Base-by-base conservation (phyloP, 768 basidiomycete species). In the Basidioascus undulatus region DNA sequence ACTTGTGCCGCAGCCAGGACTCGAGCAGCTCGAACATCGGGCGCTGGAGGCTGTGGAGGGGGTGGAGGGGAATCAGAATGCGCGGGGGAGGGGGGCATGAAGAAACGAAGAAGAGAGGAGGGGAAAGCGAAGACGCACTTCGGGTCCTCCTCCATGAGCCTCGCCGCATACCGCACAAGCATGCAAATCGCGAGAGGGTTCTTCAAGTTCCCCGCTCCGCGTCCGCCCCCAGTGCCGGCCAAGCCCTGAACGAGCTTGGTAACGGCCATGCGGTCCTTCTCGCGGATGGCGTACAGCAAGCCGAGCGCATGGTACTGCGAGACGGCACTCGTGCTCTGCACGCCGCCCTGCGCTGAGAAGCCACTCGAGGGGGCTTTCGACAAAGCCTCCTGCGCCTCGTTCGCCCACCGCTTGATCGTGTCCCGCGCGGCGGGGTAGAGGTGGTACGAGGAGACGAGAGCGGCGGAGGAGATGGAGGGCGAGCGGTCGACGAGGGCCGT, bases 241-340 rank as follows among this genome's bases (percentile, higher is more conserved):
- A 94, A 69, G 56, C 96, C 89, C 58, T 96, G 89, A 38, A 98
- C 87, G 84, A 94, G 89, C 63, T 96, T 98, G 23, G 84, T 94
- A 26, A 96, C 73, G 3, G 92, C 92, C 92, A 96, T 98, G 47
- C 92, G 67, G 61, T 98, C 92, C 56, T 92, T 86, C 56, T 89
- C 83, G 33, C 92, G 73, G 53, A 98, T 94, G 45, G 83, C 64
- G 58, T 89, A 94, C 32, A 98, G 64, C 42, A 96, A 62, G 16
- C 89, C 89, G 27, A 98, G 65, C 2, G 84, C 87, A 54, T 96
- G 92, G 59, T 96, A 98, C 61, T 98, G 92, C 23, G 84, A 74
- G 59, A 92, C 80, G 59, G 77, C 77, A 57, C 84, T 92, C 16
- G 82, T 75, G 25, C 80, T 83, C 15, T 76, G 73, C 42, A 89